Evolutionary conservation across 148 eudicot species (phyloP).

Genomic region (Polygonum maritimum): DNA sequence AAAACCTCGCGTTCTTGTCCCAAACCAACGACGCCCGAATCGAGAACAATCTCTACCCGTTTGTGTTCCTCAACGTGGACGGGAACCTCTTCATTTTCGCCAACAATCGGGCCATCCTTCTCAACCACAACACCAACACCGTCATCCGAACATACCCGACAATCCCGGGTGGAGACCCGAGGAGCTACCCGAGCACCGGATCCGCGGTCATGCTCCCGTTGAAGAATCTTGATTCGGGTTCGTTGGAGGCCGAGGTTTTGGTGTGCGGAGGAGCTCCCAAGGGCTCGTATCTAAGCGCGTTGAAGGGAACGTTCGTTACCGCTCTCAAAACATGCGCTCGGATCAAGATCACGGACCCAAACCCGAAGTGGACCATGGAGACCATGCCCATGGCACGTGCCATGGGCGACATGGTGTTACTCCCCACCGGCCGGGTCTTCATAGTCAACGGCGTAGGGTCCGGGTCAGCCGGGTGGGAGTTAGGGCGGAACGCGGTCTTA

Average conservation of each 20-base stretch:
- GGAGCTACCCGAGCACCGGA: conserved; percentile 71
- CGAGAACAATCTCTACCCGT: conserved; percentile 72
- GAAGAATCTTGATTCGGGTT: conserved; percentile 12
- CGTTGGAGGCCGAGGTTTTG: conserved; percentile 25
- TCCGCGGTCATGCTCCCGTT: conserved; percentile 63
- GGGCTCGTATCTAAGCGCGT: conserved; percentile 28
- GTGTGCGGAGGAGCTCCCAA: conserved; percentile 62
- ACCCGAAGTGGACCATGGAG: conserved; percentile 49
- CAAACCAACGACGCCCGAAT: conserved; percentile 27
- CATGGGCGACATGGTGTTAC: conserved; percentile 64
- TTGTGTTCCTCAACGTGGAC: conserved; percentile 48
- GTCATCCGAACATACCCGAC: conserved; percentile 45
- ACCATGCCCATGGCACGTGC: conserved; percentile 51
- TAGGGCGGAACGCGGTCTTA: conserved; percentile 43
- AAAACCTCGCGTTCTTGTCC: conserved; percentile 32
- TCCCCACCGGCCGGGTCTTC: conserved; percentile 43
- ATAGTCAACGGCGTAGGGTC: conserved; percentile 60
- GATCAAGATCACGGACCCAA: conserved; percentile 38
- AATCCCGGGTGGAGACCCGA: conserved; percentile 55
- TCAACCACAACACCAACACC: conserved; percentile 26
- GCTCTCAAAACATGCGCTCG: conserved; percentile 50
- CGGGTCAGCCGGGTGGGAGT: conserved; percentile 75
- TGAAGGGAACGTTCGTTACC: conserved; percentile 10
- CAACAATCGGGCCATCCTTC: conserved; percentile 54
- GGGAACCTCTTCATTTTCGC: conserved; percentile 77